Conservation (phyloP, 139 green algal genomes). For the Volvox africanus region DNA sequence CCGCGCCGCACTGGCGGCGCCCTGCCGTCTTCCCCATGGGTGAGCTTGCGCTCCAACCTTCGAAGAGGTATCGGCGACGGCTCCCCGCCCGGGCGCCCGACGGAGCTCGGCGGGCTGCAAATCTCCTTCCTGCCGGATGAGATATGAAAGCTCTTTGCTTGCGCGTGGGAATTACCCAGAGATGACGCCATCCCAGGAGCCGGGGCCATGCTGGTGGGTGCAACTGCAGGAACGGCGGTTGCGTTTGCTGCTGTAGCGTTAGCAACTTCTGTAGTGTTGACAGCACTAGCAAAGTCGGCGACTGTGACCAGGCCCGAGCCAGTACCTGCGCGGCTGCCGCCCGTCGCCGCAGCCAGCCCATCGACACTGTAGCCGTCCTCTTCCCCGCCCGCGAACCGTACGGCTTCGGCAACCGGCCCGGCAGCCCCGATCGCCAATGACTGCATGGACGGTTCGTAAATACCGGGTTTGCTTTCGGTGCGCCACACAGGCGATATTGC, state of each 20-base stretch:
- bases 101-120: neutral
- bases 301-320: neutral
- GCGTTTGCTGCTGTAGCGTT: too few relatives aligned
- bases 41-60: neutral
- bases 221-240: too few relatives aligned
- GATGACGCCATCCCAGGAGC: neutral
- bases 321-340: neutral
- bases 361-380: neutral
- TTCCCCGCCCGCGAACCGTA: constrained; percentile 8
- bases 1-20: neutral
- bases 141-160: neutral
- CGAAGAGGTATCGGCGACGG: neutral
- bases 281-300: too few relatives aligned
- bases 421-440: too few relatives aligned
- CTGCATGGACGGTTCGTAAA: too few relatives aligned
- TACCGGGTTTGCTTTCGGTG: too few relatives aligned
- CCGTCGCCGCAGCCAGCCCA: neutral
- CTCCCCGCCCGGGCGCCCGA: neutral
- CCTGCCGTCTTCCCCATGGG: neutral
- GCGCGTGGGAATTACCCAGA: neutral
- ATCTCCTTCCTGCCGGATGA: neutral
- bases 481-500: too few relatives aligned
- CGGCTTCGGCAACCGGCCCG: constrained; percentile 22
- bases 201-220: neutral
- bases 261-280: too few relatives aligned